phyloP scores from a whole-genome alignment of 2,329 filamentous ascomycete genomes.

The Trichoderma brevicompactum region DNA sequence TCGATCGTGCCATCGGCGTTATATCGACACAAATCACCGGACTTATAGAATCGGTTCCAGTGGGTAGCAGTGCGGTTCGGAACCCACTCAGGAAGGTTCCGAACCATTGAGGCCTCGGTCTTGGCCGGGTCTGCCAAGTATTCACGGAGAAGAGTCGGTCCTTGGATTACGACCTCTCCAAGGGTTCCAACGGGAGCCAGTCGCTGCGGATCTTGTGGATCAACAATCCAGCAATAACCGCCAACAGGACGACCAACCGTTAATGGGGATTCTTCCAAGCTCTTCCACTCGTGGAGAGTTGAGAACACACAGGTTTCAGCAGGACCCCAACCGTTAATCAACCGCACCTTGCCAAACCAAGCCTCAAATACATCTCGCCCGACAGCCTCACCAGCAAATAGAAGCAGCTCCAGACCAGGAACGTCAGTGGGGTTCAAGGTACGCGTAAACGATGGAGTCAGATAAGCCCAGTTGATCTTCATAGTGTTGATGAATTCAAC shows the following conservation, averaged over 20 bases:
- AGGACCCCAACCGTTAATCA: conserved; percentile 34
- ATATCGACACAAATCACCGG: conserved; percentile 32
- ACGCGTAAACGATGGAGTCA: conserved; percentile 31
- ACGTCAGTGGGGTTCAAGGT: conserved; percentile 28
- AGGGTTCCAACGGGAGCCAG: conserved; percentile 26
- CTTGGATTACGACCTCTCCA: conserved; percentile 32
- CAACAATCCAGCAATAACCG: conserved; percentile 27
- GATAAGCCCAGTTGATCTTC: conserved; percentile 21
- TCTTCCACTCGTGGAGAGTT: conserved; percentile 29
- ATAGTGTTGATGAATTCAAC: conserved; percentile 25
- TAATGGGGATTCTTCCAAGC: conserved; percentile 15
- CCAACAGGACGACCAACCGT: conserved; percentile 27
- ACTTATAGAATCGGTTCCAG: conserved; percentile 30
- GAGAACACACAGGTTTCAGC: conserved; percentile 30
- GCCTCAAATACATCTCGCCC: conserved; percentile 27
- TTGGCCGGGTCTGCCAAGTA: conserved; percentile 41
- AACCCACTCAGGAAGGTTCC: conserved; percentile 13
- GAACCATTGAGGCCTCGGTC: conserved; percentile 23
- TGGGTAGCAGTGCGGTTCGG: neutral
- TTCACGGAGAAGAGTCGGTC: conserved; percentile 50
- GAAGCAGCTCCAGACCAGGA: conserved; percentile 28
- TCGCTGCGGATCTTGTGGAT: conserved; percentile 22
- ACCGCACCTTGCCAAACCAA: conserved; percentile 28
- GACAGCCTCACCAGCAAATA: conserved; percentile 31
- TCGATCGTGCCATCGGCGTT: conserved; percentile 32